A percentile compares a stretch with the other conserved stretches of the same genome.
Conservation (phyloP, 768 basidiomycete species). For the Trametes meyenii region DNA sequence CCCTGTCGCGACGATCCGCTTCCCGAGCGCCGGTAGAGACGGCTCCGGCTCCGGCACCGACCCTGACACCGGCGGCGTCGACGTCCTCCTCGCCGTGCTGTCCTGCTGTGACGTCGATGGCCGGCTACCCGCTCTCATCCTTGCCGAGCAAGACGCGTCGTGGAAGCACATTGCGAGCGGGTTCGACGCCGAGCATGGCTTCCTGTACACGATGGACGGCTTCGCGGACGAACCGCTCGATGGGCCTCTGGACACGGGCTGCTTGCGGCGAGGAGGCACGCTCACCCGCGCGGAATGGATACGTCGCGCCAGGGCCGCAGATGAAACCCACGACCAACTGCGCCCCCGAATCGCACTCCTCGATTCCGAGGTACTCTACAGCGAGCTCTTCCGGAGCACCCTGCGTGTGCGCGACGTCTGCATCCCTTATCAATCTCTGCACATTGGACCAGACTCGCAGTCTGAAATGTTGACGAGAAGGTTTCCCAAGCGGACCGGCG, state of each 20-base stretch:
- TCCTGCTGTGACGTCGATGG: not conserved
- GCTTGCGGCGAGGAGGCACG: no score
- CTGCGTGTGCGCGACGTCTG: not conserved
- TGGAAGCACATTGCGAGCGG: not conserved
- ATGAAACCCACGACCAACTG: no score
- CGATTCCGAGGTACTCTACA: not conserved
- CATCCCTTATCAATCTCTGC: not conserved
- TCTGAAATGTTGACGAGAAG: no score
- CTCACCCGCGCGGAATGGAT: no score
- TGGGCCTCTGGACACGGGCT: no score
- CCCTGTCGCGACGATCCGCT: not conserved
- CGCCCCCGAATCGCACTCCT: not conserved
- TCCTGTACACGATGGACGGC: not conserved
- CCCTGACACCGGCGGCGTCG: not conserved
- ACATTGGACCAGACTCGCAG: not conserved
- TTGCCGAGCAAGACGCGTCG: not conserved
- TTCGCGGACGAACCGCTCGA: no score
- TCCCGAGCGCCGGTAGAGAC: not conserved
- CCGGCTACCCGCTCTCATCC: not conserved
- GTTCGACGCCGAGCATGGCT: not conserved
- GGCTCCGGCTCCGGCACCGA: no score
- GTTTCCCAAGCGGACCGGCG: no score
- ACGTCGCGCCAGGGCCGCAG: no score
- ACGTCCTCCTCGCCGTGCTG: not conserved
- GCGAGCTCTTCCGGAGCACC: not conserved